Conservation (phyloP, 352 stramenopile genomes). For the Plasmopara halstedii region DNA sequence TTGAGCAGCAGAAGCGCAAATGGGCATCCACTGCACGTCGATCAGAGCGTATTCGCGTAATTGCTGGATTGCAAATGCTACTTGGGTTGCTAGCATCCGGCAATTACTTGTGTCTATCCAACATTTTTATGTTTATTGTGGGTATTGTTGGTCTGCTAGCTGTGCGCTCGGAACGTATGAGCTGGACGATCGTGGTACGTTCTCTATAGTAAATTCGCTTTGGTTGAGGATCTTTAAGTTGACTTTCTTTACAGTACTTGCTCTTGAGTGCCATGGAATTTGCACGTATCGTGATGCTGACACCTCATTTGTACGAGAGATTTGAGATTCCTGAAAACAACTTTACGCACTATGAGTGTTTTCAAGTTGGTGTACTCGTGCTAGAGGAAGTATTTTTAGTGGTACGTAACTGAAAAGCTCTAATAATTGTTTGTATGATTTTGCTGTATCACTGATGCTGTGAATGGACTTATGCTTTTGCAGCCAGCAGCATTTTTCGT, state of each 20-base stretch:
- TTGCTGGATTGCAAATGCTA: conserved; percentile 52
- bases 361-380: conserved; percentile 60
- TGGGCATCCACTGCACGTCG: conserved; percentile 56
- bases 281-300: conserved; percentile 57
- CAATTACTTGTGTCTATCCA: conserved; percentile 73
- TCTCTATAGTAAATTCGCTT: background rate
- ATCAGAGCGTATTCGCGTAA: conserved; percentile 57
- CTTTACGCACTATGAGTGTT: conserved; percentile 64
- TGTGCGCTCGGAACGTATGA: conserved; percentile 69
- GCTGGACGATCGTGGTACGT: conserved; percentile 67
- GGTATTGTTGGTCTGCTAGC: conserved; percentile 57
- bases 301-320: conserved; percentile 51
- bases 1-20: conserved; percentile 72
- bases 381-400: conserved; percentile 61
- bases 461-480: background rate
- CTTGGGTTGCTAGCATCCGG: conserved; percentile 46
- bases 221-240: too few species aligned
- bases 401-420: conserved; percentile 24
- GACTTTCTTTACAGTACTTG: conserved; percentile 38
- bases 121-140: conserved; percentile 66
- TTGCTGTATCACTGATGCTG: background rate
- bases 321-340: conserved; percentile 45
- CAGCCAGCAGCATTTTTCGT: conserved; percentile 62
- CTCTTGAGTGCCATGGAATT: conserved; percentile 67
- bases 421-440: background rate